phyloP scores from a whole-genome alignment of 2,329 filamentous ascomycete genomes.

The Alternaria sp. region DNA sequence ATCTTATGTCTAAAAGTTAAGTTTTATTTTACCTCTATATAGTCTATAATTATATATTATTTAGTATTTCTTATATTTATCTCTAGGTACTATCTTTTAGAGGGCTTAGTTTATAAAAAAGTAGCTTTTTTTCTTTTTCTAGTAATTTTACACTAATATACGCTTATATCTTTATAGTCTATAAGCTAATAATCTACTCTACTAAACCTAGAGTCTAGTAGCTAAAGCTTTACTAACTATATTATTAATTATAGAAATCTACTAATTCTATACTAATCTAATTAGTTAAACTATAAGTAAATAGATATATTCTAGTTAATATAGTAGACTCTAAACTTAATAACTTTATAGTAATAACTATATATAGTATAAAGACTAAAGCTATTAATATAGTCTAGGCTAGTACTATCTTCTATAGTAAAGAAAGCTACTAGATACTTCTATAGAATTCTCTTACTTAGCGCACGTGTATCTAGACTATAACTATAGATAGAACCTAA shows the following conservation, averaged over 20 bases:
- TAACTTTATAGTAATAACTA: slow-evolving; percentile 10
- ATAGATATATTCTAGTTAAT: slow-evolving; percentile 10
- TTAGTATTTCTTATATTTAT: neutral
- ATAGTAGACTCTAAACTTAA: slow-evolving; percentile 9
- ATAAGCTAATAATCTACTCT: slow-evolving; percentile 11
- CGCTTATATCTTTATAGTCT: neutral
- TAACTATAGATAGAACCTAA: slow-evolving; percentile 13
- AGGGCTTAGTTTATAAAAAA: neutral
- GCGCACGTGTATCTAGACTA: slow-evolving; percentile 8
- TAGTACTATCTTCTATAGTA: slow-evolving; percentile 9
- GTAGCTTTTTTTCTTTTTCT: slow-evolving; percentile 16
- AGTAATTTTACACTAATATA: slow-evolving; percentile 1
- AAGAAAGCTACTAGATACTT: slow-evolving; percentile 16
- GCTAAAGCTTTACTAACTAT: slow-evolving; percentile 11
- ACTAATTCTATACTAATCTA: slow-evolving; percentile 14
- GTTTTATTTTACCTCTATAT: neutral
- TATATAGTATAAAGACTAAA: slow-evolving; percentile 8
- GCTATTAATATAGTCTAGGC: neutral
- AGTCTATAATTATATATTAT: neutral
- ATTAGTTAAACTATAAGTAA: slow-evolving; percentile 10
- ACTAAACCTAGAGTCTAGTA: slow-evolving; percentile 16
- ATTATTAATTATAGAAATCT: slow-evolving; percentile 16
- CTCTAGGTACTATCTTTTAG: slow-evolving; percentile 2
- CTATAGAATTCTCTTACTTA: slow-evolving; percentile 16
- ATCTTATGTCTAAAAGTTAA: neutral